phyloP scores from a whole-genome alignment of 495 filamentous ascomycete species.

The Eremomyces bilateralis region DNA sequence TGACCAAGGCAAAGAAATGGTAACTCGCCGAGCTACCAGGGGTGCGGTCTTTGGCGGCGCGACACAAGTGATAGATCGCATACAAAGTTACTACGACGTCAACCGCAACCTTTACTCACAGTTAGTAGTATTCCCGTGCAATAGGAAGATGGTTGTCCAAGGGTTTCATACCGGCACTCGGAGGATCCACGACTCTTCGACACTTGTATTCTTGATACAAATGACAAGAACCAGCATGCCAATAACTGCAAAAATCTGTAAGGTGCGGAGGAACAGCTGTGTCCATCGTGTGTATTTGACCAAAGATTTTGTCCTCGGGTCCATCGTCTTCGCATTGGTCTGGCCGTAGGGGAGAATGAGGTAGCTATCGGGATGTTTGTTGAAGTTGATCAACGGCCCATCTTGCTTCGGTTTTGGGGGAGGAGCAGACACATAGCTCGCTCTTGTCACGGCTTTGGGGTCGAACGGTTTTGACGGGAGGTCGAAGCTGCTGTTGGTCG shows the following conservation, averaged over 20 bases:
- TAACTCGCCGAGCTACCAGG: conserved; percentile 65
- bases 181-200: conserved; percentile 48
- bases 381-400: conserved; percentile 57
- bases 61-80: conserved; percentile 51
- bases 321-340: conserved; percentile 41
- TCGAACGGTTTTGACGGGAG: conserved; percentile 44
- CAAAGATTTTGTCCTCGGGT: conserved; percentile 38
- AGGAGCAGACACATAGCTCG: conserved; percentile 36
- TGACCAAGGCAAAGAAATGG: conserved; percentile 52
- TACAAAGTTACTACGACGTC: conserved; percentile 51
- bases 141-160: background rate
- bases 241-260: conserved; percentile 42
- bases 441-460: conserved; percentile 59
- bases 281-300: conserved; percentile 40
- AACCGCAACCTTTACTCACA: conserved; percentile 36
- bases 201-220: conserved; percentile 40
- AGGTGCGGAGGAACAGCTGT: conserved; percentile 42
- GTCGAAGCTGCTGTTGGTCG: conserved; percentile 24
- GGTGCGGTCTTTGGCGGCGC: conserved; percentile 42
- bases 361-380: conserved; percentile 55
- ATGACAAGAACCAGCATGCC: conserved; percentile 54
- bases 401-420: conserved; percentile 36
- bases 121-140: conserved; percentile 1
- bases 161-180: conserved; percentile 42
- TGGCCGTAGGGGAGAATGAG: conserved; percentile 27